phyloP scores from a whole-genome alignment of 1,284 basidiomycete genomes.

The Puccinia novopanici region DNA sequence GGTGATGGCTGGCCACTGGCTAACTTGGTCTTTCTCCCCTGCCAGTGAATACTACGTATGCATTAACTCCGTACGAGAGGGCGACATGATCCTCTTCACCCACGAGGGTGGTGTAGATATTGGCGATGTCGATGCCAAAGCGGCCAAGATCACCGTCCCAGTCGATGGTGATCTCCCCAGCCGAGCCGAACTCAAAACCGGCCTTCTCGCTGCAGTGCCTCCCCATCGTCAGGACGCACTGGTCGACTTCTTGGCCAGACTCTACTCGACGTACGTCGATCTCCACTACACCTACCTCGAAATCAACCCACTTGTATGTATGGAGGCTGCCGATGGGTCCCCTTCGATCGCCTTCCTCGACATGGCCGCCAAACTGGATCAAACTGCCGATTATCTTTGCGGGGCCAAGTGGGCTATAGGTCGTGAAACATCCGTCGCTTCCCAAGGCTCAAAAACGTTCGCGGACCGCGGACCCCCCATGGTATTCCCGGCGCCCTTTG shows the following conservation, averaged over 20 bases:
- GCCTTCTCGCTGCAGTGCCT: slow-evolving; percentile 77
- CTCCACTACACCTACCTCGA: slow-evolving; percentile 98
- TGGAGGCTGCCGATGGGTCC: slow-evolving; percentile 75
- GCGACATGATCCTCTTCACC: slow-evolving; percentile 95
- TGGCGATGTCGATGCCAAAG: slow-evolving; percentile 97
- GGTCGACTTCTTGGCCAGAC: slow-evolving; percentile 87
- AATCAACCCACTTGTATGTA: slow-evolving; percentile 96
- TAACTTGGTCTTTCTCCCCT: not conserved
- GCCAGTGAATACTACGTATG: slow-evolving; percentile 89
- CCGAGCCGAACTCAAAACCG: slow-evolving; percentile 72
- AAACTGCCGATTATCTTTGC: slow-evolving; percentile 96
- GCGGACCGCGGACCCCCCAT: slow-evolving; percentile 95
- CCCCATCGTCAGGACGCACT: slow-evolving; percentile 73
- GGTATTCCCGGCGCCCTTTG: slow-evolving; percentile 85
- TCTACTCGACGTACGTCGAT: slow-evolving; percentile 96
- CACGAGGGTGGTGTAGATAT: slow-evolving; percentile 99
- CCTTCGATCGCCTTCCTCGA: slow-evolving; percentile 93
- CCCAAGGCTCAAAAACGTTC: slow-evolving; percentile 65
- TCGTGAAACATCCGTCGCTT: slow-evolving; percentile 74
- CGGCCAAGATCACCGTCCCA: slow-evolving; percentile 73
- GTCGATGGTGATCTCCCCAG: slow-evolving; percentile 68
- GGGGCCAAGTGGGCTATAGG: slow-evolving; percentile 99
- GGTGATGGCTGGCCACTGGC: not conserved
- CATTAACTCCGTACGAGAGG: slow-evolving; percentile 92
- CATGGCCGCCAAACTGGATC: slow-evolving; percentile 99